Percentiles rank a stretch among this genome's conserved stretches.
Conservation (phyloP, 305 asterid species). For the Fraxinus nigra region DNA sequence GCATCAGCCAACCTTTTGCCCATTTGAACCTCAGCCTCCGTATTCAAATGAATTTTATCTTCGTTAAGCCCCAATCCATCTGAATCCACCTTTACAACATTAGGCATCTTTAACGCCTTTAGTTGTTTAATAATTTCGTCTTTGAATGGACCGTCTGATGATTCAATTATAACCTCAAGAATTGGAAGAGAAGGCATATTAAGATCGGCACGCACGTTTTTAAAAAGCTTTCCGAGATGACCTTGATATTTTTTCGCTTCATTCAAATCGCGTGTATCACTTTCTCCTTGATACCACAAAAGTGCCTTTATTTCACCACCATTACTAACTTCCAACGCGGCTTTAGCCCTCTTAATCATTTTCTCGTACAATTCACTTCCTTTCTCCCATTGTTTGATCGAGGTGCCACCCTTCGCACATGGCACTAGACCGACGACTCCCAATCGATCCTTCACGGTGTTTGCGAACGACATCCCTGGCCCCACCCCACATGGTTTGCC, state of each 20-base stretch:
- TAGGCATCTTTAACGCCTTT: conserved; percentile 46
- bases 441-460: conserved; percentile 49
- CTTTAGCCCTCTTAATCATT: conserved; percentile 64
- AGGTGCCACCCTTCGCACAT: conserved; percentile 88
- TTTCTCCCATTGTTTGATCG: conserved; percentile 78
- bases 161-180: conserved; percentile 64
- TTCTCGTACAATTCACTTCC: conserved; percentile 55
- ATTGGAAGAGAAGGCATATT: conserved; percentile 45
- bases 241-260: conserved; percentile 52
- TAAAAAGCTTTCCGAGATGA: conserved; percentile 48
- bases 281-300: conserved; percentile 96
- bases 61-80: conserved; percentile 54
- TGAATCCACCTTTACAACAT: conserved; percentile 69
- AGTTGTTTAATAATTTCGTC: conserved; percentile 63
- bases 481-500: conserved; percentile 81
- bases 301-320: conserved; percentile 65
- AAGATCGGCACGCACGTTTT: conserved; percentile 55
- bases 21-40: conserved; percentile 61
- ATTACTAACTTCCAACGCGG: conserved; percentile 29
- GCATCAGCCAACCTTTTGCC: conserved; percentile 59
- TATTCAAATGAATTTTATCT: conserved; percentile 71
- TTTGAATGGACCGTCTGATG: conserved; percentile 44
- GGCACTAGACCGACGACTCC: conserved; percentile 71
- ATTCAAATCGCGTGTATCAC: conserved; percentile 56
- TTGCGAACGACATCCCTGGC: conserved; percentile 84